These are phyloP conservation scores for Cladosporium sp. DNA, from an alignment of 2,329 filamentous ascomycete species.

Conservation along the genomic window DNA sequence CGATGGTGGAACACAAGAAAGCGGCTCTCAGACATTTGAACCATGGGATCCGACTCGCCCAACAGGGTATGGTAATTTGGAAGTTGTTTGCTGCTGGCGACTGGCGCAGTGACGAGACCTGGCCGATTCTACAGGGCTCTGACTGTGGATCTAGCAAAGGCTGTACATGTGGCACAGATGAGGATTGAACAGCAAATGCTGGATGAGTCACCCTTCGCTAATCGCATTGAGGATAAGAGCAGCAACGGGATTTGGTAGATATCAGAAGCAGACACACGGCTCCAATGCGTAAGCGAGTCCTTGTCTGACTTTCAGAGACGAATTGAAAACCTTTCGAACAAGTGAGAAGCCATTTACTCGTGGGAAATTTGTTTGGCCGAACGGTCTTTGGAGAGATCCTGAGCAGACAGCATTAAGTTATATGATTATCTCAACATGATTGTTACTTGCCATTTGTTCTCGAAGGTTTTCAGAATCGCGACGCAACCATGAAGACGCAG, in stretches of 20 bases:
- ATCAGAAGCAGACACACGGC: too few species aligned
- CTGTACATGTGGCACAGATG: neutral
- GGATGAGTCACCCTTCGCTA: too few species aligned
- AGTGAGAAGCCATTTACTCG: too few species aligned
- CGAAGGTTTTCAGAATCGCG: neutral
- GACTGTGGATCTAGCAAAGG: neutral
- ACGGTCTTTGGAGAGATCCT: too few species aligned
- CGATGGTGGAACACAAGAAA: neutral
- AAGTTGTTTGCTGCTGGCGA: neutral
- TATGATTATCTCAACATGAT: too few species aligned
- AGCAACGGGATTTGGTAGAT: too few species aligned
- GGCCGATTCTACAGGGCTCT: neutral
- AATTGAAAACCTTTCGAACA: too few species aligned
- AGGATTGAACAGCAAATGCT: neutral
- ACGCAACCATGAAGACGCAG: neutral
- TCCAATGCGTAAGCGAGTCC: too few species aligned
- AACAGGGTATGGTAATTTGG: neutral
- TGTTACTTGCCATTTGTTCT: neutral
- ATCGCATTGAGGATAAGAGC: too few species aligned
- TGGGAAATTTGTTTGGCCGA: too few species aligned
- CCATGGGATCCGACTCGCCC: neutral
- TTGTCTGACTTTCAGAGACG: too few species aligned
- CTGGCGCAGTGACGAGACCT: neutral
- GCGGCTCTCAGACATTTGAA: neutral
- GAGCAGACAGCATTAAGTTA: too few species aligned